Evolutionary conservation across 1,284 basidiomycete species (phyloP).

Genomic region (Ceratobasidium sp.): DNA sequence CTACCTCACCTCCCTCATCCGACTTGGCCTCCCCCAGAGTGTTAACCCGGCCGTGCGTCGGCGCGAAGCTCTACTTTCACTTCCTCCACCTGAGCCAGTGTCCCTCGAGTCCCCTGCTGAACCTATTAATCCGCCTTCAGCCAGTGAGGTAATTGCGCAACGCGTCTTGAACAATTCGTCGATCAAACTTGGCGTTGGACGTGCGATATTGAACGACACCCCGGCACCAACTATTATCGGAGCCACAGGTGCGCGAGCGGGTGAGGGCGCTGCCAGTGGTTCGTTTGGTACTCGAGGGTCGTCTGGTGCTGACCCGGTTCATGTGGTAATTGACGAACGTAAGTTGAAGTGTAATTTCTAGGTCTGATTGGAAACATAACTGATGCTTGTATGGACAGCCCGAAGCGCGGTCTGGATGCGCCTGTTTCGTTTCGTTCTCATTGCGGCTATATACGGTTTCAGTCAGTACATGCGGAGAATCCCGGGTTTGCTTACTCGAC

Average conservation of each 20-base stretch:
- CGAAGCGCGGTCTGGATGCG: constrained; percentile 51
- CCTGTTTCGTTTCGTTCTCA: constrained; percentile 30
- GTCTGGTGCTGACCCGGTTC: constrained; percentile 68
- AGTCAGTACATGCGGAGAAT: constrained; percentile 12
- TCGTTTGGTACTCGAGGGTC: constrained; percentile 48
- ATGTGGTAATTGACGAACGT: constrained; percentile 84
- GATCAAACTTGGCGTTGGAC: constrained; percentile 44
- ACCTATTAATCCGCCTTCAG: constrained; percentile 50
- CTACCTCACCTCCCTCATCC: constrained; percentile 74
- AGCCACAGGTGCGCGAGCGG: constrained; percentile 19
- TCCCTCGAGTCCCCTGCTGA: constrained; percentile 60
- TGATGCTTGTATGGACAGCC: constrained; percentile 51
- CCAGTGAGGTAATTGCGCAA: constrained; percentile 62
- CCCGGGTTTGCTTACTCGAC: background rate
- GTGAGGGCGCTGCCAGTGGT: constrained; percentile 3
- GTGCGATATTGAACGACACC: constrained; percentile 20
- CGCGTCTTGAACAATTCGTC: constrained; percentile 60
- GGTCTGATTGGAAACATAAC: background rate
- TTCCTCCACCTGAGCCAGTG: constrained; percentile 33
- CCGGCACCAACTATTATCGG: constrained; percentile 31
- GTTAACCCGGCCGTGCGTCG: constrained; percentile 71
- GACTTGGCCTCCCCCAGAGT: constrained; percentile 66
- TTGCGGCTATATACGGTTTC: constrained; percentile 41
- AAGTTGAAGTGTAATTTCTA: constrained; percentile 54
- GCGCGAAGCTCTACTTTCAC: constrained; percentile 60